Conservation (phyloP, 1,139 yeast species). For the Pichiaceae sp. region DNA sequence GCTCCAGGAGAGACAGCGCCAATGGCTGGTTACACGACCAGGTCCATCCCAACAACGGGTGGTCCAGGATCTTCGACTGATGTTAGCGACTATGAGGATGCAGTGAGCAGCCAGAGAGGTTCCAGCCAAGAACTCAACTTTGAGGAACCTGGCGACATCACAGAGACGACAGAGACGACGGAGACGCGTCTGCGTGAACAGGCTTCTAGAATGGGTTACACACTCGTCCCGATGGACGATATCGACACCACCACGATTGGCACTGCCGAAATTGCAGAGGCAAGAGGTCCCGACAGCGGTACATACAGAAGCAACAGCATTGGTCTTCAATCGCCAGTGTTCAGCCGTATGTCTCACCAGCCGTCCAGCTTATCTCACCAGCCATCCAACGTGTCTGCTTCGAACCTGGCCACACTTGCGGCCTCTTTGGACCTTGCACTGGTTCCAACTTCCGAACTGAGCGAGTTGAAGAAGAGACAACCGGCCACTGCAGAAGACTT, state of each 20-base stretch:
- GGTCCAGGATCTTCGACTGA: not conserved
- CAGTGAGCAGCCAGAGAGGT: constrained; percentile 5
- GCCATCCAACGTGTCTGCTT: not conserved
- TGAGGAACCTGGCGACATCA: constrained; percentile 4
- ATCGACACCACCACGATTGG: constrained; percentile 5
- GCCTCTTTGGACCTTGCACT: constrained; percentile 38
- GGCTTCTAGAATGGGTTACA: constrained; percentile 19
- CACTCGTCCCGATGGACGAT: constrained; percentile 15
- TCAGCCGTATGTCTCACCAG: not conserved
- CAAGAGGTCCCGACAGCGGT: not conserved
- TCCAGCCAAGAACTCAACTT: constrained; percentile 1
- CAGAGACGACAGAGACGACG: constrained; percentile 3
- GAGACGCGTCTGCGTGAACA: constrained; percentile 10
- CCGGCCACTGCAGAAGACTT: constrained; percentile 20
- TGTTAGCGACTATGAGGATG: constrained; percentile 13
- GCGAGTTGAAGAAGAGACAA: constrained; percentile 10
- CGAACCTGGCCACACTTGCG: constrained; percentile 26
- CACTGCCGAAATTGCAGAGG: constrained; percentile 3
- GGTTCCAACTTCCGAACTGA: constrained; percentile 29
- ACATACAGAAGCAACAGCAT: not conserved
- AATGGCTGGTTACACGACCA: no score
- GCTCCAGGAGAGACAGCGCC: not conserved
- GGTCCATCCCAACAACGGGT: not conserved
- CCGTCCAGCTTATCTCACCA: not conserved
- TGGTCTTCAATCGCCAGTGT: not conserved